Conservation (phyloP, 1,284 basidiomycete species). For the Trichosporon coremiiforme region DNA sequence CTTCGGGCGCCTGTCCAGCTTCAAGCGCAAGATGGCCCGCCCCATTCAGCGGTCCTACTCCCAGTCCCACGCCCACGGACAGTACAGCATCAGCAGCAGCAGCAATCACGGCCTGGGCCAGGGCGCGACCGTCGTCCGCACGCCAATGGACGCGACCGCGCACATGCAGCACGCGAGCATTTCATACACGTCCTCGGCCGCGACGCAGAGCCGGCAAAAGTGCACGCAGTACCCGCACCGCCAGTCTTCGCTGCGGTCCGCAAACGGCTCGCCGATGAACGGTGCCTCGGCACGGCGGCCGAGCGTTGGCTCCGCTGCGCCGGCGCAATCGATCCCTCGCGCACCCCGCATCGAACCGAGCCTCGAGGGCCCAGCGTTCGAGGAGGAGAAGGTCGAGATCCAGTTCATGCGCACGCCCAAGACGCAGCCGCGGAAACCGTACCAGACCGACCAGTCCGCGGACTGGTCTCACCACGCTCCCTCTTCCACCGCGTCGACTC, state of each 20-base stretch:
- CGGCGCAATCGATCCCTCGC: not conserved
- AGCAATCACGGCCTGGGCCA: constrained; percentile 23
- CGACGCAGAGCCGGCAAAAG: not conserved
- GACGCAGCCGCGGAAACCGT: not conserved
- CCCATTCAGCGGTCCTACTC: constrained; percentile 30
- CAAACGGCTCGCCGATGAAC: not conserved
- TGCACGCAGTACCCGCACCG: constrained; percentile 15
- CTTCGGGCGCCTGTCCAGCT: not conserved
- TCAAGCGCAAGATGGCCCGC: constrained; percentile 6
- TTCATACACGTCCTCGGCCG: not conserved
- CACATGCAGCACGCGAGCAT: constrained; percentile 27
- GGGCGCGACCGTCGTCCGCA: constrained; percentile 41
- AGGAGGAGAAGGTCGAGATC: constrained; percentile 13
- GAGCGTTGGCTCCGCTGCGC: not conserved
- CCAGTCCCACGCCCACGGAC: constrained; percentile 20
- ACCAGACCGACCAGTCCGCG: not conserved
- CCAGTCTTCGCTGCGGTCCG: constrained; percentile 22
- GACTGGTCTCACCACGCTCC: not conserved
- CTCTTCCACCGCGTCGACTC: too few relatives aligned
- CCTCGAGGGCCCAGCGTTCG: constrained; percentile 5
- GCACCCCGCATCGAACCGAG: not conserved
- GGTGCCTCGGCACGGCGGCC: not conserved
- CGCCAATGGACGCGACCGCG: constrained; percentile 38
- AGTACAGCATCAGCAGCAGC: too few relatives aligned
- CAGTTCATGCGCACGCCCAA: constrained; percentile 1